Conservation (phyloP, 805 yeast species). For the Candida manassasensis region DNA sequence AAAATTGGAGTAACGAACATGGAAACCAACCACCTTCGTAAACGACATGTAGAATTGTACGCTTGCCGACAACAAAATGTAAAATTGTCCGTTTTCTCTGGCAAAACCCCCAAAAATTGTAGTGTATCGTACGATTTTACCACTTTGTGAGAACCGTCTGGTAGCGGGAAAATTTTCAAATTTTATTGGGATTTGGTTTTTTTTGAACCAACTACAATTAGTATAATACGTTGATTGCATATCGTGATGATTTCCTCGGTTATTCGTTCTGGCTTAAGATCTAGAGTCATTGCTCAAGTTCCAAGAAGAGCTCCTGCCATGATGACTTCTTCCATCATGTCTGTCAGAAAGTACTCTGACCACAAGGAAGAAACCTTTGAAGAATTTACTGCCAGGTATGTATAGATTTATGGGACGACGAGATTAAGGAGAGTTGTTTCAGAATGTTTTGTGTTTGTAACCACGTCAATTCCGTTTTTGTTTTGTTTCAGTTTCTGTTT, state of each 20-base stretch:
- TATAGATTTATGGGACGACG: too few relatives aligned
- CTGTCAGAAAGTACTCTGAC: constrained; percentile 67
- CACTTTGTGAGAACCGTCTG: too few relatives aligned
- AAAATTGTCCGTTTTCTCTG: too few relatives aligned
- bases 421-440: too few relatives aligned
- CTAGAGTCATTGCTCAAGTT: constrained; percentile 24
- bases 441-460: too few relatives aligned
- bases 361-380: constrained; percentile 92
- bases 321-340: constrained; percentile 16
- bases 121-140: constrained; percentile 2
- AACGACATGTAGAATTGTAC: too few relatives aligned
- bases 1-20: background rate
- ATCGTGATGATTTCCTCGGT: constrained; percentile 33
- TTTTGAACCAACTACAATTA: constrained; percentile 1
- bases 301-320: constrained; percentile 22
- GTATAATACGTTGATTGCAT: background rate
- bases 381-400: constrained; percentile 81
- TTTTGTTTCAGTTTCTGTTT: too few relatives aligned
- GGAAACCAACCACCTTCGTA: too few relatives aligned
- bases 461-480: too few relatives aligned
- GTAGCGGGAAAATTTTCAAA: too few relatives aligned
- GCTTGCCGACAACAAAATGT: too few relatives aligned
- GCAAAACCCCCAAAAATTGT: background rate
- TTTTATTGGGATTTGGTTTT: background rate
- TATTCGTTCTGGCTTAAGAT: constrained; percentile 40